Evolutionary conservation across 2,329 filamentous ascomycete genomes (phyloP), one percentile per base, ranked within the genome.

Genomic region (Aureobasidium leucospermi): DNA sequence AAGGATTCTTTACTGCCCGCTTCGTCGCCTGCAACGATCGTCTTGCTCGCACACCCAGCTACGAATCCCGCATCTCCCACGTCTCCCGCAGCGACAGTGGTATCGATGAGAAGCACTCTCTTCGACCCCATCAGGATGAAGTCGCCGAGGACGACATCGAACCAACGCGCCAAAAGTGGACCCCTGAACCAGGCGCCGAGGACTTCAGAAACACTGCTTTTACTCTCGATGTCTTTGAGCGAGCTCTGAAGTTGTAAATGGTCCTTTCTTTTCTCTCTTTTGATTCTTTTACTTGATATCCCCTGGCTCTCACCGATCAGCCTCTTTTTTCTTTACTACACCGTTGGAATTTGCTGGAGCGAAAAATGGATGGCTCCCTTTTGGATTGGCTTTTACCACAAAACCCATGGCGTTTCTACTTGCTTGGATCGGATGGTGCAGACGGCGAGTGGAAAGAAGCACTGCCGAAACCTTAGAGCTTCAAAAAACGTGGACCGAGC

Each of bases 1-100:
- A 88, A 64, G 93, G 93, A 0, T 96, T 96, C 64, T 72, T 69
- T 57, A 63, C 63, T 13, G 68, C 67, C 8, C 62, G 61, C 16
- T 66, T 68, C 36, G 52, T 64, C 16, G 60, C 52, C 9, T 57
- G 48, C 13, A 57, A 43, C 11, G 58, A 61, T 56, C 61, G 62
- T 32, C 47, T 60, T n/a, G 47, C 58, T 31, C 58, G 58, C 23
- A 53, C 58, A 8, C 58, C 58, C 19, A 60, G 58, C 34, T 60
- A 53, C 28, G 58, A 60, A 8, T 60, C 58, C 8, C 47, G 47
- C 13, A 52, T 51, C 16, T 59, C 57, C 1, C 45, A 42, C 8
- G 46, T 51, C 2, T 52, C 57, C 6, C 46, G 46, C 23, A 59
- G 47, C 23, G 57, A 59, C 13, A 59, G 42, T 13, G 48, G 41